Conservation (phyloP, 176 grass and related monocot species). For the Paspalum notatum region DNA sequence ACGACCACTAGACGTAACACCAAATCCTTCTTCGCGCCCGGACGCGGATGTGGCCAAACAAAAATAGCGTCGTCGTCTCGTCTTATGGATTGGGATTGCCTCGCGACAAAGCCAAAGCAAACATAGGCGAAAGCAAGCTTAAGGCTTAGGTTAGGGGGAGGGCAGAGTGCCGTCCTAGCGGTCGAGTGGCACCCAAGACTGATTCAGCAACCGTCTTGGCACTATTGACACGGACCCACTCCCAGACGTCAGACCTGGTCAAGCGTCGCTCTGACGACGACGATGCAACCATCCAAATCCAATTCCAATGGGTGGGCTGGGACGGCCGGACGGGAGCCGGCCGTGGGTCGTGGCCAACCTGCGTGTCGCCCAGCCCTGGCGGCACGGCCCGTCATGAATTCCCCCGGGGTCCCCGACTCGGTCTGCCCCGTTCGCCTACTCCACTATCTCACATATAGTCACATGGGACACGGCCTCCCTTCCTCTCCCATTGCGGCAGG, state of each 20-base stretch:
- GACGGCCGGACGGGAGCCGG: background rate
- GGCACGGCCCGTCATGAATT: background rate
- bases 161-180: background rate
- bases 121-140: slow-evolving; percentile 24
- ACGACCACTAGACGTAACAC: background rate
- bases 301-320: background rate
- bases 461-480: background rate
- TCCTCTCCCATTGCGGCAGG: background rate
- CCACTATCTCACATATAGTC: background rate
- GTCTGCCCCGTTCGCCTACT: slow-evolving; percentile 1
- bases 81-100: slow-evolving; percentile 24
- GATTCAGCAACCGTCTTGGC: slow-evolving; percentile 16
- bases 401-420: background rate
- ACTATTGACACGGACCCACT: background rate
- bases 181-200: slow-evolving; percentile 31
- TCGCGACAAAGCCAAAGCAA: slow-evolving; percentile 28
- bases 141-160: background rate
- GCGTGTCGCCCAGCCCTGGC: background rate
- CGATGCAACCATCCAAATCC: no score
- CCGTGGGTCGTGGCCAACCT: background rate
- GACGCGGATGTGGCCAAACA: background rate
- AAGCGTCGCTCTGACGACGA: slow-evolving; percentile 1
- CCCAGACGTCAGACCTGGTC: background rate
- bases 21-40: background rate
- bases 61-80: background rate